Evolutionary conservation across 108 stramenopile genomes (phyloP).

Genomic region (Epithemia pelagica): DNA sequence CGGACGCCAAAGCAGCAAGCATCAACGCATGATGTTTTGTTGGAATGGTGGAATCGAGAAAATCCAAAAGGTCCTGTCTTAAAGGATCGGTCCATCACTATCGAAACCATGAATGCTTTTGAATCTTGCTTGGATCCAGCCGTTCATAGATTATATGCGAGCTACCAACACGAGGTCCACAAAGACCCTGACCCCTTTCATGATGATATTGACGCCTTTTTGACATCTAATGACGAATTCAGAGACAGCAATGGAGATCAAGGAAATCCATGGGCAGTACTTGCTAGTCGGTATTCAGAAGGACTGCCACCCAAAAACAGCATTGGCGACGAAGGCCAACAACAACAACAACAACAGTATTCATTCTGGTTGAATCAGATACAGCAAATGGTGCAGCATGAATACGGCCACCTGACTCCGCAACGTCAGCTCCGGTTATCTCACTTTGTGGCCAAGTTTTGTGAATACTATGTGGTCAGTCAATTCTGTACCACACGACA

Average conservation of each 20-base stretch:
- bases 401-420: not conserved
- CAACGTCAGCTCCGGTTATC: not conserved
- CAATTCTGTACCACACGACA: not conserved
- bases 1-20: too few species aligned
- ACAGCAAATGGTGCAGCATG: not conserved
- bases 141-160: constrained; percentile 61
- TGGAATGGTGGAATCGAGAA: not conserved
- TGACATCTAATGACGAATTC: constrained; percentile 17
- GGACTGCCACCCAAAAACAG: not conserved
- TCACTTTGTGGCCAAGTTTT: not conserved
- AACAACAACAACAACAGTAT: not conserved
- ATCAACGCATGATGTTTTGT: not conserved
- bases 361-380: not conserved
- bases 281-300: not conserved
- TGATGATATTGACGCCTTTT: constrained; percentile 18
- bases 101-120: constrained; percentile 50
- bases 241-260: not conserved
- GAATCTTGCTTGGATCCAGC: constrained; percentile 63
- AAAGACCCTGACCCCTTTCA: constrained; percentile 65
- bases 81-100: not conserved
- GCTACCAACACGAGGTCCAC: constrained; percentile 65
- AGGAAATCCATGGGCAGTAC: not conserved
- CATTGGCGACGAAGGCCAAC: constrained; percentile 13
- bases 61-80: not conserved
- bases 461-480: not conserved